Conservation (phyloP, 208 protist genomes). For the Wallacemonas sp. region DNA sequence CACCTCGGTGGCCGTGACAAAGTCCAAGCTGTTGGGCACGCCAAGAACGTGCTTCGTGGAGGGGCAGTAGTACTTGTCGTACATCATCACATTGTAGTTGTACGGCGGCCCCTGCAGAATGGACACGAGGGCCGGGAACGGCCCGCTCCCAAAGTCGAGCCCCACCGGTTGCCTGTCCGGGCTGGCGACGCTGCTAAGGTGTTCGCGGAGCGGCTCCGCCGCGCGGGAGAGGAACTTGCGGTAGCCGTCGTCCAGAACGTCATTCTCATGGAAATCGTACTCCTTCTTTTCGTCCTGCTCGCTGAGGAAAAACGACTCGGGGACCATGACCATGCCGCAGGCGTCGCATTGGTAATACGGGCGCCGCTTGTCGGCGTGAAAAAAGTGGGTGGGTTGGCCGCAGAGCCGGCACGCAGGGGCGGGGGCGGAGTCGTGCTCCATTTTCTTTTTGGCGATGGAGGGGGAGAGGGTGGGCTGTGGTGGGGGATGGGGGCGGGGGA, state of each 20-base stretch:
- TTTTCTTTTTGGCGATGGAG: not conserved
- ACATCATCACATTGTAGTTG: constrained; percentile 30
- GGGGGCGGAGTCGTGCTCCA: not conserved
- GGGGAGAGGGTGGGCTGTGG: not conserved
- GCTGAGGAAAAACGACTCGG: constrained; percentile 23
- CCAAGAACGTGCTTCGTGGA: constrained; percentile 12
- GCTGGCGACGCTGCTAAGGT: not conserved
- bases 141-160: constrained; percentile 65
- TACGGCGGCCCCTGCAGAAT: constrained; percentile 25
- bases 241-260: constrained; percentile 35
- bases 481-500: not conserved
- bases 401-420: constrained; percentile 35
- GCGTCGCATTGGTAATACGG: constrained; percentile 33
- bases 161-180: constrained; percentile 9
- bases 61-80: constrained; percentile 54
- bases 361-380: constrained; percentile 37
- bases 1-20: constrained; percentile 55
- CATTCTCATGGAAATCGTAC: constrained; percentile 61
- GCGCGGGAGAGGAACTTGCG: constrained; percentile 41
- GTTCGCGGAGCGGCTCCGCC: constrained; percentile 28
- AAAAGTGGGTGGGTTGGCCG: constrained; percentile 11
- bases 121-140: constrained; percentile 30
- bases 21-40: constrained; percentile 27
- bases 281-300: constrained; percentile 38
- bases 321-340: constrained; percentile 53